Conservation (phyloP, 2,329 filamentous ascomycete species). For the Ceratocystis eucalypticola region DNA sequence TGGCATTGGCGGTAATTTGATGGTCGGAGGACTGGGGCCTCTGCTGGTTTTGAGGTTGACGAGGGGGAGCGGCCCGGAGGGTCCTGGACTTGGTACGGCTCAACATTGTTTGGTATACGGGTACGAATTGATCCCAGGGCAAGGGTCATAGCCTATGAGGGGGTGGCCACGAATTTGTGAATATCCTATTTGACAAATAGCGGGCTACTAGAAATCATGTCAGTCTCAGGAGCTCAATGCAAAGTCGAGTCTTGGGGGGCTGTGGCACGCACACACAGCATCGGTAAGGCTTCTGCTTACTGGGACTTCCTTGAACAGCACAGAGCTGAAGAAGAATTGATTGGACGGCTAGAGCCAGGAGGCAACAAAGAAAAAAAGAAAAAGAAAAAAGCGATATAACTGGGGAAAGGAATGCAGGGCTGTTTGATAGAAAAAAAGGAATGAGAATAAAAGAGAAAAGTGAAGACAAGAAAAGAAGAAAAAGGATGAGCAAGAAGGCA, state of each 20-base stretch:
- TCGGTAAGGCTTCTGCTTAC: slow-evolving; percentile 4
- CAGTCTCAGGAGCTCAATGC: neutral
- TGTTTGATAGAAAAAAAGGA: neutral
- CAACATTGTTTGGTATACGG: slow-evolving; percentile 32
- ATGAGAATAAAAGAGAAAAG: slow-evolving; percentile 1
- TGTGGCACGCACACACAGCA: slow-evolving; percentile 5
- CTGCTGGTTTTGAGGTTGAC: slow-evolving; percentile 21
- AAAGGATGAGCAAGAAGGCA: slow-evolving; percentile 1
- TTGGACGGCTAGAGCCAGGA: slow-evolving; percentile 1
- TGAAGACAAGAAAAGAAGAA: neutral
- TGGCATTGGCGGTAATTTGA: slow-evolving; percentile 56
- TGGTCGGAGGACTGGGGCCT: slow-evolving; percentile 22
- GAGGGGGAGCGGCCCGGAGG: slow-evolving; percentile 23
- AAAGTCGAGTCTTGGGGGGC: neutral
- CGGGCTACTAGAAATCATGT: neutral
- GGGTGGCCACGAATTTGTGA: slow-evolving; percentile 5
- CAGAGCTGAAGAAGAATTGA: slow-evolving; percentile 3
- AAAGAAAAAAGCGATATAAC: neutral
- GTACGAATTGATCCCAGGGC: neutral
- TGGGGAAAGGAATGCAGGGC: neutral
- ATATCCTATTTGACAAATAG: slow-evolving; percentile 1
- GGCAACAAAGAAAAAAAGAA: slow-evolving; percentile 1
- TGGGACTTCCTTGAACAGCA: slow-evolving; percentile 1
- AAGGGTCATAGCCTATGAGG: slow-evolving; percentile 7
- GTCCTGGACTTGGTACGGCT: slow-evolving; percentile 36